These are phyloP conservation scores for Lactarius hengduanensis DNA, from an alignment of 768 basidiomycete genomes.

Conservation along the genomic window DNA sequence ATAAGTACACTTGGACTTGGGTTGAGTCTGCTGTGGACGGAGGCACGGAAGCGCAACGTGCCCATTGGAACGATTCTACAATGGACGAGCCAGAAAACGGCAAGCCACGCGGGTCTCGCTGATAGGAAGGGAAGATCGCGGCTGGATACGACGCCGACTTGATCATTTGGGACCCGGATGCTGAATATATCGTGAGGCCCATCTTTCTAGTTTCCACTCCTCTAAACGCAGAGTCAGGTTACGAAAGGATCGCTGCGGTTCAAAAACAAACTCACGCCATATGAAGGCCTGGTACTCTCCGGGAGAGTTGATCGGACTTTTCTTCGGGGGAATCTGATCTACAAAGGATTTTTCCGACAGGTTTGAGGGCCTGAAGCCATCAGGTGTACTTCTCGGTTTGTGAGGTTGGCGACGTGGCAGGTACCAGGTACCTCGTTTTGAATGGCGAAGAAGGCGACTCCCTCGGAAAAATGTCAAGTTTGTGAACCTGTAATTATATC, in stretches of 20 bases:
- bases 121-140: slow-evolving; percentile 62
- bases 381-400: slow-evolving; percentile 25
- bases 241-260: slow-evolving; percentile 72
- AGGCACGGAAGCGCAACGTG: slow-evolving; percentile 60
- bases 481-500: slow-evolving; percentile 3
- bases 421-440: not conserved
- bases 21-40: slow-evolving; percentile 86
- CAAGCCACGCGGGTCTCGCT: slow-evolving; percentile 74
- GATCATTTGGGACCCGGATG: slow-evolving; percentile 74
- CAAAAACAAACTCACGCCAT: slow-evolving; percentile 94
- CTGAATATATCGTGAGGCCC: slow-evolving; percentile 41
- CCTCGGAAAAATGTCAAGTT: not conserved
- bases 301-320: slow-evolving; percentile 79
- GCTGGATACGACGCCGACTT: slow-evolving; percentile 86
- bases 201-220: not conserved
- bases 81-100: slow-evolving; percentile 77
- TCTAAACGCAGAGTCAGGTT: slow-evolving; percentile 49
- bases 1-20: slow-evolving; percentile 91
- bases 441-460: not conserved
- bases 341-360: slow-evolving; percentile 44
- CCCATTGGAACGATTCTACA: slow-evolving; percentile 59
- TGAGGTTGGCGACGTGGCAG: not conserved
- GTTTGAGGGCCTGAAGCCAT: slow-evolving; percentile 28
- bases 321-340: slow-evolving; percentile 73
- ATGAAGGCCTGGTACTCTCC: slow-evolving; percentile 66